A percentile compares a stretch with the other conserved stretches of the same genome.
These are phyloP conservation scores for Euphorbia lathyris DNA, from an alignment of 345 rosid species.

Conservation along the genomic window DNA sequence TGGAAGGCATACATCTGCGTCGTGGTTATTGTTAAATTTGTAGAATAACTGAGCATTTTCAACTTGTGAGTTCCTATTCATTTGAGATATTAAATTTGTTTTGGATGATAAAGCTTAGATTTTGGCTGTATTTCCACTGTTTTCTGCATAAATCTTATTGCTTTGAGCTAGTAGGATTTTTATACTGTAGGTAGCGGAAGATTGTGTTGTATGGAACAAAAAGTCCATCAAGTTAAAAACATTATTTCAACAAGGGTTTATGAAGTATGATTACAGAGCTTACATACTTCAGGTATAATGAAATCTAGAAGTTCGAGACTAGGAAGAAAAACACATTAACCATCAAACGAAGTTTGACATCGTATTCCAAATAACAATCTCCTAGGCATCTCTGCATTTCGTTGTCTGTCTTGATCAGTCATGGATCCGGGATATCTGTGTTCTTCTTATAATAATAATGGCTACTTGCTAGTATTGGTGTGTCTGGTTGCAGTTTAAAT, in stretches of 20 bases:
- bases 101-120: not conserved
- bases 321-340: not conserved
- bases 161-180: too few relatives aligned
- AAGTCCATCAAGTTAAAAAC: too few relatives aligned
- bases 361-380: slow-evolving; percentile 7
- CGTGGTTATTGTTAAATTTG: slow-evolving; percentile 16
- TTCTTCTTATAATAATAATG: slow-evolving; percentile 9
- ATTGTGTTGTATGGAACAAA: not conserved
- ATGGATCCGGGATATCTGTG: not conserved
- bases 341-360: not conserved
- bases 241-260: not conserved
- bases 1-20: slow-evolving; percentile 19
- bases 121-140: not conserved
- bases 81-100: slow-evolving; percentile 10
- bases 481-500: not conserved
- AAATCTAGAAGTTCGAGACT: not conserved
- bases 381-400: too few relatives aligned
- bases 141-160: not conserved
- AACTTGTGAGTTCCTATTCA: slow-evolving; percentile 9
- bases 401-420: too few relatives aligned
- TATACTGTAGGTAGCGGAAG: not conserved
- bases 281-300: not conserved
- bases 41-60: slow-evolving; percentile 22
- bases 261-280: not conserved
- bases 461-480: slow-evolving; percentile 16